Conservation (phyloP, 177 flowering plant species). For the Vitis hybrid region DNA sequence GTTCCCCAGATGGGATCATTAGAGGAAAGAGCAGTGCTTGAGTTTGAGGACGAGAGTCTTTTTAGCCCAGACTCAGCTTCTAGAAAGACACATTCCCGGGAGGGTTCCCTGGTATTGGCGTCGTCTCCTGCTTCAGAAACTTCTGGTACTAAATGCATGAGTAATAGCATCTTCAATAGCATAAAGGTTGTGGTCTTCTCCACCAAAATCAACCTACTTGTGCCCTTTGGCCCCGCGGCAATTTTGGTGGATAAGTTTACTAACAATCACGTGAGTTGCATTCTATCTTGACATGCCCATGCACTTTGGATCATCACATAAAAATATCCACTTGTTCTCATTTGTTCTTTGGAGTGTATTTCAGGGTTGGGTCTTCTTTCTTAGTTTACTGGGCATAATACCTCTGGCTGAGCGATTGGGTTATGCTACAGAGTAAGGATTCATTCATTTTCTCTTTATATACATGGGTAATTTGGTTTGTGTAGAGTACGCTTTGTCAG, state of each 20-base stretch:
- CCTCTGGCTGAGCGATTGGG: constrained; percentile 70
- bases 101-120: constrained; percentile 14
- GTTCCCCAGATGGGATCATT: constrained; percentile 38
- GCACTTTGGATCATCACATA: neutral
- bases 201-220: constrained; percentile 39
- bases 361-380: constrained; percentile 61
- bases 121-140: constrained; percentile 9
- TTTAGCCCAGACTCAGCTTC: constrained; percentile 25
- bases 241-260: constrained; percentile 27
- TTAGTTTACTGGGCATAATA: constrained; percentile 51
- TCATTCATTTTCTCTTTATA: neutral
- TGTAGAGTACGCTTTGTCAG: neutral
- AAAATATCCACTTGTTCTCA: neutral
- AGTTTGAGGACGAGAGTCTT: constrained; percentile 45
- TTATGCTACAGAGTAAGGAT: constrained; percentile 52
- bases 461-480: neutral
- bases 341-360: constrained; percentile 11
- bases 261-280: constrained; percentile 40
- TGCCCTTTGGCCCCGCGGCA: constrained; percentile 57
- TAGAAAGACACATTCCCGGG: constrained; percentile 24
- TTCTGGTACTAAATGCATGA: constrained; percentile 8
- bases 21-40: constrained; percentile 26
- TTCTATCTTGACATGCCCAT: neutral
- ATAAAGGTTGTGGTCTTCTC: constrained; percentile 42
- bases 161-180: constrained; percentile 26